Evolutionary conservation across 176 grass and related monocot genomes (phyloP), one percentile per base, ranked within the genome.

Genomic region (Avena sativa): DNA sequence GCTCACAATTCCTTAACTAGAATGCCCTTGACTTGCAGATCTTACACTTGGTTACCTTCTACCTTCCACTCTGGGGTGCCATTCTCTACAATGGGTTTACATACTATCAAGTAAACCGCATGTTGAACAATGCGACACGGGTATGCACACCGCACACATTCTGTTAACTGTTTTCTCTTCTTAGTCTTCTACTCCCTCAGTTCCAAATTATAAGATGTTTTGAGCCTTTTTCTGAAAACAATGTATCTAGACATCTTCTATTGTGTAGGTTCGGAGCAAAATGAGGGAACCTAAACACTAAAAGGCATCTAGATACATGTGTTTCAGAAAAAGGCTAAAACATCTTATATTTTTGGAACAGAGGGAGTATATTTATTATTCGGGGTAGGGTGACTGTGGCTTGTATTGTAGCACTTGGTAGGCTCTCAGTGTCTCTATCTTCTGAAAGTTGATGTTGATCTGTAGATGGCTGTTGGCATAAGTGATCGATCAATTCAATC

Each of bases 61-160:
- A 98, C 83, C 87, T 89, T 88, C 97, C 97, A 68, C 87, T 98
- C 71, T 98, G 97, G 94, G 87, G 94, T 87, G 94, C 94, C 44
- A 98, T 98, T 94, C 87, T 98, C 79, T 98, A 98, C 87, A 98
- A 98, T 87, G 97, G 92, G 4, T 92, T 91, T 87, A 96, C 94
- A 44, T 96, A 98, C 82, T 98, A 91, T 85, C 92, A 98, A 94
- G 94, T 98, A 68, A 98, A 92, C 71, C 92, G 85, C 72, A 96
- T 95, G 92, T 79, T 98, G 76, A 98, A 91, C 73, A 98, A 98
- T 83, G 97, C 97, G 25, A 91, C 97, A 81, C 75, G 90, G 92
- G 94, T 96, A 91, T 19, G 73, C 8, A 43, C 32, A 82, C 48
- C 61, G 60, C 28, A 82, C 4, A 60, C 76, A 30, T 74, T 82